phyloP scores from a whole-genome alignment of 805 yeast genomes.

The Ogataea pilisensis region DNA sequence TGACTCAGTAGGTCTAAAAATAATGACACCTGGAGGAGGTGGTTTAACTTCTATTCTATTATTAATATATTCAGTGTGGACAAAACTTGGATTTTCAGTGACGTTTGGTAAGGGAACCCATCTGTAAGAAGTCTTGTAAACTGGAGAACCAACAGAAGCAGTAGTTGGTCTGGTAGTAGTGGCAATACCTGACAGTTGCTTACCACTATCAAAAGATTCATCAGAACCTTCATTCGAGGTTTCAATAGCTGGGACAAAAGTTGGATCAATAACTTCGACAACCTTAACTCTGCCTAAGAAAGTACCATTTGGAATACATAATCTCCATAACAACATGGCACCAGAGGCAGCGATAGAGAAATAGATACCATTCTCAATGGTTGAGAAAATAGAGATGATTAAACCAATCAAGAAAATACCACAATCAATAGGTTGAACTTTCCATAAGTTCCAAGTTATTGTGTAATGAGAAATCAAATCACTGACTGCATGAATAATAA shows the following conservation, averaged over 20 bases:
- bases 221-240: neutral
- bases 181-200: neutral
- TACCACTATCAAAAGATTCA: neutral
- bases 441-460: conserved; percentile 67
- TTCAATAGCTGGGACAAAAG: conserved; percentile 26
- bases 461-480: conserved; percentile 73
- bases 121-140: conserved; percentile 27
- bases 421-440: conserved; percentile 68
- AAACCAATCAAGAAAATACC: conserved; percentile 71
- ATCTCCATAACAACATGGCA: conserved; percentile 66
- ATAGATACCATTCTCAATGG: conserved; percentile 87
- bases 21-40: conserved; percentile 90
- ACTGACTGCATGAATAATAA: conserved; percentile 89
- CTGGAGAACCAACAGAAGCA: neutral
- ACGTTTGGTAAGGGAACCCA: conserved; percentile 63
- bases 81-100: conserved; percentile 15
- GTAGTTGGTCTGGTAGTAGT: neutral
- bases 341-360: conserved; percentile 84
- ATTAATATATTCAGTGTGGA: conserved; percentile 43
- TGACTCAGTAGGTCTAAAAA: conserved; percentile 77
- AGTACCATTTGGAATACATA: conserved; percentile 76
- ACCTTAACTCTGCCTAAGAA: conserved; percentile 77
- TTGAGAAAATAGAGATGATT: conserved; percentile 67
- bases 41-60: conserved; percentile 54
- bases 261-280: conserved; percentile 67